Evolutionary conservation across 1,284 basidiomycete species (phyloP).

Genomic region (Inonotus obliquus): DNA sequence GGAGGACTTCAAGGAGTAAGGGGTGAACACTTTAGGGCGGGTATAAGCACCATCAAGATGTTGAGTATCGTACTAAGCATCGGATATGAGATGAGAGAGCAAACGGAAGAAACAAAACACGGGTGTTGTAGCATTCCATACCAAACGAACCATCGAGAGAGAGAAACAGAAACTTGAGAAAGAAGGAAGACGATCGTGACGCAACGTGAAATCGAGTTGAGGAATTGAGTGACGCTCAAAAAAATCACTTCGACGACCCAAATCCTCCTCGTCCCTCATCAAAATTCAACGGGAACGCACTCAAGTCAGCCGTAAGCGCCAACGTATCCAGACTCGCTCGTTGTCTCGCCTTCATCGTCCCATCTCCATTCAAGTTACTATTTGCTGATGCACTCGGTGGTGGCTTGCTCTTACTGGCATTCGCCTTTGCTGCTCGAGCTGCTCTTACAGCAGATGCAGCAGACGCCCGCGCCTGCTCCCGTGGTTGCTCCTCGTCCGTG

Average conservation of each 20-base stretch:
- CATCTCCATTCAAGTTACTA: neutral
- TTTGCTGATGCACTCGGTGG: conserved; percentile 19
- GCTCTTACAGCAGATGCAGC: neutral
- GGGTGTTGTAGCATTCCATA: neutral
- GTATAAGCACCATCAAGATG: conserved; percentile 20
- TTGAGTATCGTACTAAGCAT: conserved; percentile 15
- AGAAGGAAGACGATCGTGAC: neutral
- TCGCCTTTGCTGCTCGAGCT: neutral
- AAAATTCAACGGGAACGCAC: conserved; percentile 73
- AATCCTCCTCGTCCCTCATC: conserved; percentile 26
- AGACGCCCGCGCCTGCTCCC: conserved; percentile 24
- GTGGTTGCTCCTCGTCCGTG: no score
- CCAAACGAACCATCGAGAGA: neutral
- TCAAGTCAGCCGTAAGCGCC: conserved; percentile 72
- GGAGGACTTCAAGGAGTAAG: conserved; percentile 1
- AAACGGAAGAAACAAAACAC: neutral
- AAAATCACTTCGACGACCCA: conserved; percentile 8
- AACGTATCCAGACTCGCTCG: conserved; percentile 79
- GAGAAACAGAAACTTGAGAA: neutral
- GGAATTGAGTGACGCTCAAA: neutral
- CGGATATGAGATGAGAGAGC: conserved; percentile 11
- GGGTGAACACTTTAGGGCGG: neutral
- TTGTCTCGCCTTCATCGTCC: conserved; percentile 39
- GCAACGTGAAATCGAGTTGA: neutral
- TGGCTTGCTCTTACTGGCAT: conserved; percentile 7